These are phyloP conservation scores for Oryza glaberrima DNA, from an alignment of 176 grass and related monocot species.

Conservation along the genomic window DNA sequence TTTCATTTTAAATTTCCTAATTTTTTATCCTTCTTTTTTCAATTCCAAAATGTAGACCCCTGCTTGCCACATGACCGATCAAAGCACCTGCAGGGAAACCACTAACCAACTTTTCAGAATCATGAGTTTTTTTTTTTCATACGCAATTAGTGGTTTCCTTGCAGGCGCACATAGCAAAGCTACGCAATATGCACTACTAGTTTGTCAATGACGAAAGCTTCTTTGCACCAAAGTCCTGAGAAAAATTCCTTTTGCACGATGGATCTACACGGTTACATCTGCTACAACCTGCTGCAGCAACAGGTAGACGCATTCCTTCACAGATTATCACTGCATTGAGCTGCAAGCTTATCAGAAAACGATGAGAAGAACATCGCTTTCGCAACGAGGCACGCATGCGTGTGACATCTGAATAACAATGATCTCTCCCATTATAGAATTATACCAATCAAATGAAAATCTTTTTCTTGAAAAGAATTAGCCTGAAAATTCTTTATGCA, in stretches of 20 bases:
- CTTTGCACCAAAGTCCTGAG: neutral
- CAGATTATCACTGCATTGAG: no score
- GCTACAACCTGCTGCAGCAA: no score
- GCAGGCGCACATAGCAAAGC: conserved; percentile 2
- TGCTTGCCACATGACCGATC: neutral
- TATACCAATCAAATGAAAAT: no score
- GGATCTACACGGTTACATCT: no score
- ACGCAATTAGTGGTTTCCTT: neutral
- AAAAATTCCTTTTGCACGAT: neutral
- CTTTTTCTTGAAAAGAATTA: neutral
- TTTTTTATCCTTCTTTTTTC: neutral
- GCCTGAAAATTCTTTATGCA: neutral
- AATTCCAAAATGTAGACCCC: neutral
- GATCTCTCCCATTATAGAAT: neutral
- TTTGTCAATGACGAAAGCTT: neutral
- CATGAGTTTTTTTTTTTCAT: neutral
- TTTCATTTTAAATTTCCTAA: neutral
- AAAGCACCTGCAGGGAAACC: conserved; percentile 2
- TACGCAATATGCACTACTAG: neutral
- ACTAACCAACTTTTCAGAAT: conserved; percentile 7
- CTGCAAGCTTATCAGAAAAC: neutral
- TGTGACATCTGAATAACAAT: neutral
- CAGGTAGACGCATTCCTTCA: no score
- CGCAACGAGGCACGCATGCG: neutral
- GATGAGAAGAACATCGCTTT: neutral